Evolutionary conservation across 441 rosid genomes (phyloP), one percentile per base, ranked within the genome.

Genomic region (Mallotus japonicus): DNA sequence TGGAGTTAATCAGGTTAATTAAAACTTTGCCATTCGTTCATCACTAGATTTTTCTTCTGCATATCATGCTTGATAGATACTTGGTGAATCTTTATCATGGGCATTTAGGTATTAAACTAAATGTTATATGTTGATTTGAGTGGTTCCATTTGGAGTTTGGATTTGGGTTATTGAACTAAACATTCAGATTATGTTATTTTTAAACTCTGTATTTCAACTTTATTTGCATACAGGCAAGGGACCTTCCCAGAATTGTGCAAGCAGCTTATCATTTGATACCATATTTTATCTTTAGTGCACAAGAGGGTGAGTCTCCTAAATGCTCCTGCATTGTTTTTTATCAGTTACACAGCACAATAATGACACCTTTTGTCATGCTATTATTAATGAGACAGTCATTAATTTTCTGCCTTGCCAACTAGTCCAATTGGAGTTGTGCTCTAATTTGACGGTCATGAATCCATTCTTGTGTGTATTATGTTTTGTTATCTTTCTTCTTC

Each of bases 231-330:
- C 86, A 95, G 99, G 98, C 99, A 34, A 87, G 99, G 87, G 98
- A 95, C 86, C 91, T 92, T 75, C 85, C 97, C 7, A 91, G 80
- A 83, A 66, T 87, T 80, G 86, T 92, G 74, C 99, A 90, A 82
- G 90, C 91, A 76, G 92, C 76, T 2, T 95, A 95, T 83, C 88
- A 81, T 13, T 80, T 92, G 34, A 85, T 95, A 79, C 99, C 97
- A 2, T 95, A 95, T 78, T 95, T 95, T 69, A 87, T 92, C 84
- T 91, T 92, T 74, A 89, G 82, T 80, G 82, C 98, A 34, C 92
- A 89, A 82, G 99, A 95, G 87, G 99, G 95, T 85, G 65, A 74
- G 87, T 77, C 51, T 62, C 67, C 58, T 65, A 62, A 64, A 42
- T 64, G 28, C 65, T 61, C 12, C 55, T 58, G 61, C 17, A 63